Evolutionary conservation across 2,329 filamentous ascomycete genomes (phyloP), one percentile per base, ranked within the genome.

Genomic region (Phialocephala subalpina): DNA sequence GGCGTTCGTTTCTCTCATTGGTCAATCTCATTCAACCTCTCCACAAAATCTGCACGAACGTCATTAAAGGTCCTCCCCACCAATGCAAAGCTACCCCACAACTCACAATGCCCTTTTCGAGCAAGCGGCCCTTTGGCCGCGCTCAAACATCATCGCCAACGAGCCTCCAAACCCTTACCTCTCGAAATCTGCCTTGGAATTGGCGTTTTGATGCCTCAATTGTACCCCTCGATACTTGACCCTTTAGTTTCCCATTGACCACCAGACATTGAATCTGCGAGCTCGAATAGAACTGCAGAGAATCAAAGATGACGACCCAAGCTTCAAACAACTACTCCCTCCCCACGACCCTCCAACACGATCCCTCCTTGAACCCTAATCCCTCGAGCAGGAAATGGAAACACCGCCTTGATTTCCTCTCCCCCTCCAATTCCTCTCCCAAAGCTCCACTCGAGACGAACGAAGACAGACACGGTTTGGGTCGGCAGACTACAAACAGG

Each of bases 271-370:
- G 20, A 49, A 4, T 12, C 38, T 12, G 18, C 38, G 20, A 49
- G 45, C 9, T 22, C 3, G 20, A 42, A 18, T 6, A 18, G 40
- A n/a, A 42, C 40, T 18, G 40, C 40, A 42, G 16, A 16, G 12
- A 5, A 49, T 25, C 18, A 11, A 64, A 35, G 27, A 72, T 71
- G 69, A 53, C 59, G 4, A 49, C 65, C 27, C 60, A 66, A 60
- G 25, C 53, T 6, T 16, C 63, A 36, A 67, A 67, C 33, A 64
- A 64, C 14, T 73, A 71, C 47, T 62, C 70, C 3, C 70, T 74
- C 25, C 72, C 71, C 38, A 68, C 57, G n/a, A 29, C 72, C 20
- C 67, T 74, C 27, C 58, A 66, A 11, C 64, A 64, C 49, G 45
- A 47, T 33, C 40, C 38, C 33, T 59, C 62, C 40, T 20, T 45